Conservation (phyloP, 2,329 filamentous ascomycete genomes). For the Apiospora saccharicola region DNA sequence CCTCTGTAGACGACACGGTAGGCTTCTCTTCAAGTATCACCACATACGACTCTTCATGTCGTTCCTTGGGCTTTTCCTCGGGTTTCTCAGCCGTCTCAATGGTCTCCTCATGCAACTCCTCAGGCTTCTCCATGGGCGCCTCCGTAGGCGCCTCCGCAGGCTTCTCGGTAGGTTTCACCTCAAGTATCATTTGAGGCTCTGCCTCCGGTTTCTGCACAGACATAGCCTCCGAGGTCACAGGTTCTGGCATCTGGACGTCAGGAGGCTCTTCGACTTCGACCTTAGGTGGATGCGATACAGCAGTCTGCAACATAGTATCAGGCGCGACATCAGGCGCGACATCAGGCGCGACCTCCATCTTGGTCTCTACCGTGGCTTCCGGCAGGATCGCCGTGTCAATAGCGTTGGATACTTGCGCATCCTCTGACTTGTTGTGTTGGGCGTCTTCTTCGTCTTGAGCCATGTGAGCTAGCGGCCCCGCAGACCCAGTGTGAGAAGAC, state of each 20-base stretch:
- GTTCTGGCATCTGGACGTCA: neutral
- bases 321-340: too few relatives aligned
- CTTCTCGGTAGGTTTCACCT: neutral
- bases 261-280: constrained; percentile 24
- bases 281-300: constrained; percentile 22
- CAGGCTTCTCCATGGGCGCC: neutral
- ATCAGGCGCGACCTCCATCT: neutral
- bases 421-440: neutral
- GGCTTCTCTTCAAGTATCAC: neutral
- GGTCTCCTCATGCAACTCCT: neutral
- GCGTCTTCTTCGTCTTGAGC: constrained; percentile 16
- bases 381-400: constrained; percentile 20
- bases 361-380: neutral
- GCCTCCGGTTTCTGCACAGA: neutral
- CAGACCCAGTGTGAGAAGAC: constrained; percentile 37
- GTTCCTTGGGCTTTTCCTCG: neutral
- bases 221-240: neutral
- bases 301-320: neutral
- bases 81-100: neutral
- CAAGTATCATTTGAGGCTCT: neutral
- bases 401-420: constrained; percentile 21
- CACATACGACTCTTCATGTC: neutral
- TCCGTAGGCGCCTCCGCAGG: neutral
- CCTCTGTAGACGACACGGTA: neutral
- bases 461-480: constrained; percentile 26